phyloP scores from a whole-genome alignment of 2,329 filamentous ascomycete genomes.

The Neopestalotiopsis sp. region DNA sequence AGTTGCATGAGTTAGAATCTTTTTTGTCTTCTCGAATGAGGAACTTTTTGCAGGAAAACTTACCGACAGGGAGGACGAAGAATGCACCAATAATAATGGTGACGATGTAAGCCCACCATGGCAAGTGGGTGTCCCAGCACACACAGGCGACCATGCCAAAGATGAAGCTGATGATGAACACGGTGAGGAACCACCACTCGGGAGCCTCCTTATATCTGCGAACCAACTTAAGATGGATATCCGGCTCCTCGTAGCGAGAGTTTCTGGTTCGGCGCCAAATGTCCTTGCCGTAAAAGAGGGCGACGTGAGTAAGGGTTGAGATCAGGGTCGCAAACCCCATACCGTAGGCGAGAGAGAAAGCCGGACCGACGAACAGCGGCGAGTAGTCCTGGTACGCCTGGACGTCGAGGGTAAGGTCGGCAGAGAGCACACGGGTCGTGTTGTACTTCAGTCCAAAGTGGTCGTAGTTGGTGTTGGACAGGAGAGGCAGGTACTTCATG shows the following conservation, averaged over 20 bases:
- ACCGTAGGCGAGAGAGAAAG: slow-evolving; percentile 61
- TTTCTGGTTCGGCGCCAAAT: slow-evolving; percentile 46
- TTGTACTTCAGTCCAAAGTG: slow-evolving; percentile 53
- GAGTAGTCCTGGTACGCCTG: slow-evolving; percentile 51
- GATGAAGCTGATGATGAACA: slow-evolving; percentile 53
- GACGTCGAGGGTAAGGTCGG: slow-evolving; percentile 48
- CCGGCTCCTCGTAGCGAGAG: slow-evolving; percentile 47
- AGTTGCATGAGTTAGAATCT: background rate
- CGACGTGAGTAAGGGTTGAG: slow-evolving; percentile 57
- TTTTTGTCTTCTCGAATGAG: background rate
- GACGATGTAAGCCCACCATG: slow-evolving; percentile 32
- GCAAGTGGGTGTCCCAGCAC: slow-evolving; percentile 46
- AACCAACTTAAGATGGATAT: slow-evolving; percentile 62
- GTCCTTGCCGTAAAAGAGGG: slow-evolving; percentile 57
- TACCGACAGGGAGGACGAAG: slow-evolving; percentile 18
- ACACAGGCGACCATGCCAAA: slow-evolving; percentile 46
- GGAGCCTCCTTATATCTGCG: slow-evolving; percentile 59
- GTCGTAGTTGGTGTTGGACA: slow-evolving; percentile 58
- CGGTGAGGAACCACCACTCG: slow-evolving; percentile 59
- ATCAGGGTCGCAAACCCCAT: slow-evolving; percentile 62
- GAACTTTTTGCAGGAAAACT: background rate
- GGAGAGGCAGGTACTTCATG: slow-evolving; percentile 47
- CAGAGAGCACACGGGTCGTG: slow-evolving; percentile 49
- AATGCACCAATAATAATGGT: slow-evolving; percentile 17
- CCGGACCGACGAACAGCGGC: slow-evolving; percentile 58